Evolutionary conservation across 1,139 yeast species (phyloP), one percentile per base, ranked within the genome.

Genomic region (Geotrichum siamense): DNA sequence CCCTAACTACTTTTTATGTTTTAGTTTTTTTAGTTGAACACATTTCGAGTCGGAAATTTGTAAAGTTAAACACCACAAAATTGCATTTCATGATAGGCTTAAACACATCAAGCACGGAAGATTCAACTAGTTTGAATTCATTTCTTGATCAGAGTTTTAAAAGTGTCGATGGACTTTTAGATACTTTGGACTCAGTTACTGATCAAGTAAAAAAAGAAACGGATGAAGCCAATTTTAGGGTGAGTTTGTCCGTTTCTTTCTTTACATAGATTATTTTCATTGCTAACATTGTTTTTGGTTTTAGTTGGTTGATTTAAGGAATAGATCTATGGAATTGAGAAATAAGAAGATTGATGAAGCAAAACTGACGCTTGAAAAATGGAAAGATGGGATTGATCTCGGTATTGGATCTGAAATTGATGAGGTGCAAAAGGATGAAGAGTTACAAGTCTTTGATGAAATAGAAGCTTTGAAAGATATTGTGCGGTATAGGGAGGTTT

Each of bases 101-200:
- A n/a, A n/a, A n/a, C n/a, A n/a, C n/a, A n/a, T n/a, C n/a, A n/a
- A n/a, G n/a, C n/a, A n/a, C n/a, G n/a, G n/a, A n/a, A n/a, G n/a
- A n/a, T n/a, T n/a, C n/a, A n/a, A n/a, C n/a, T n/a, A n/a, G n/a
- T n/a, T n/a, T n/a, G n/a, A n/a, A n/a, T n/a, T n/a, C n/a, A 10
- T 22, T 20, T 20, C n/a, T 33, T 10, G 37, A 33, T 20, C 9
- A n/a, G 5, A 50, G 44, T 22, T 53, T 57, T 38, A 48, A 51
- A 21, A 44, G 51, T 2, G 43, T 48, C 19, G 53, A 51, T 20
- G 47, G 28, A 16, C 43, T 57, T n/a, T 28, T 48, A 3, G 19
- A 38, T 2, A 42, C 45, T n/a, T 44, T 55, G 5, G 60, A 57
- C 23, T 35, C 40, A 12, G 56, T 55, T 38, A 45, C 52, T 13